phyloP scores from a whole-genome alignment of 2,329 filamentous ascomycete species.

The Claviceps fusiformis region DNA sequence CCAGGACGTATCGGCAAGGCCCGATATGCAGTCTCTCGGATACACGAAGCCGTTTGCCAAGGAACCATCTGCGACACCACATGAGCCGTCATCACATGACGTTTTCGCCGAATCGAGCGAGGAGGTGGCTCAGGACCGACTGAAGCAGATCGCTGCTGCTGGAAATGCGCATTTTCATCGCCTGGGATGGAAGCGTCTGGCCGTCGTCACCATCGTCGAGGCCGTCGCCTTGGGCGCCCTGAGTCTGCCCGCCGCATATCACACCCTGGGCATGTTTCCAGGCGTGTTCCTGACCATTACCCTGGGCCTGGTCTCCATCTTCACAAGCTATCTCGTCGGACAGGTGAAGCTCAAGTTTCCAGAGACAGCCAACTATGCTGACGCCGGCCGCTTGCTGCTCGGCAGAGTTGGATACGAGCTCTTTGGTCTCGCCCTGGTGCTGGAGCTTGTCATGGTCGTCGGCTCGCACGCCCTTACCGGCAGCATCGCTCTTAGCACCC shows the following conservation, averaged over 20 bases:
- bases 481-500: constrained; percentile 52
- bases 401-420: constrained; percentile 49
- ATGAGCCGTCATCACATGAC: constrained; percentile 2
- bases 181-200: constrained; percentile 43
- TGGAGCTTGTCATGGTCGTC: constrained; percentile 53
- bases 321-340: constrained; percentile 32
- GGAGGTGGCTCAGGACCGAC: constrained; percentile 19
- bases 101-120: constrained; percentile 12
- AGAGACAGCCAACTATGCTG: constrained; percentile 49
- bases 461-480: constrained; percentile 54
- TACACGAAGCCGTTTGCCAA: background rate
- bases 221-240: constrained; percentile 41
- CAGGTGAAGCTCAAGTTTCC: constrained; percentile 42
- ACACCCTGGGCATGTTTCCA: constrained; percentile 39
- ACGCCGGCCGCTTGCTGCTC: constrained; percentile 49
- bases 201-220: constrained; percentile 41
- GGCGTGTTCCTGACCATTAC: constrained; percentile 24
- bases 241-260: constrained; percentile 38
- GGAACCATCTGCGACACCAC: background rate
- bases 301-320: constrained; percentile 32
- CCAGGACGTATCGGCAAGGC: background rate
- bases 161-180: constrained; percentile 36
- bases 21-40: background rate
- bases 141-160: constrained; percentile 27
- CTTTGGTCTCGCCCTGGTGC: constrained; percentile 53